These are phyloP conservation scores for Lyophyllum atratum DNA, from an alignment of 768 basidiomycete genomes.

Conservation along the genomic window DNA sequence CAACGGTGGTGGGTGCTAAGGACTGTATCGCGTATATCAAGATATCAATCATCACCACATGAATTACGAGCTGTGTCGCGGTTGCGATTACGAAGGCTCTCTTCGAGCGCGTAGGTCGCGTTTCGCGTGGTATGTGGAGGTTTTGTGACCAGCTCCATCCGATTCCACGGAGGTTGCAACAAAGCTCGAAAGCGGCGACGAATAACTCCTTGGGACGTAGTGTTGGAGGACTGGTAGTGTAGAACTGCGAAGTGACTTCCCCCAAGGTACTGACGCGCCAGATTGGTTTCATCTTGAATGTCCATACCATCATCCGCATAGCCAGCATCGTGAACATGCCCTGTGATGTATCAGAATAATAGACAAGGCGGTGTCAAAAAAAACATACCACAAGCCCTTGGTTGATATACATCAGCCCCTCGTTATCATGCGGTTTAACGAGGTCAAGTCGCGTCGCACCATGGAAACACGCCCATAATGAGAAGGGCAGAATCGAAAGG, in stretches of 20 bases:
- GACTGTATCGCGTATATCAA: constrained; percentile 48
- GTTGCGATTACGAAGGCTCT: constrained; percentile 39
- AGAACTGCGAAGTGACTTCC: constrained; percentile 11
- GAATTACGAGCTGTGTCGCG: constrained; percentile 30
- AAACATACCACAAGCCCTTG: constrained; percentile 45
- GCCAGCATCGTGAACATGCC: constrained; percentile 34
- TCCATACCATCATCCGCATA: constrained; percentile 44
- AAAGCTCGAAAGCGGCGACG: constrained; percentile 51
- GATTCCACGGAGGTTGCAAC: constrained; percentile 52
- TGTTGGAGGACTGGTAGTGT: constrained; percentile 7
- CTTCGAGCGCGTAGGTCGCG: constrained; percentile 38
- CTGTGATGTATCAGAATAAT: constrained; percentile 21
- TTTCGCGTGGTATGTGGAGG: constrained; percentile 41
- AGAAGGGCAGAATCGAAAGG: constrained; percentile 48
- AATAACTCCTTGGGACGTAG: constrained; percentile 14
- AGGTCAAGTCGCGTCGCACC: constrained; percentile 44
- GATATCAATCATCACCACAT: constrained; percentile 44
- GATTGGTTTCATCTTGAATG: constrained; percentile 36
- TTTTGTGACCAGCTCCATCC: constrained; percentile 63
- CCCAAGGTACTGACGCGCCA: constrained; percentile 21
- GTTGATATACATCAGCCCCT: constrained; percentile 41
- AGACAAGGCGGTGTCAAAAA: neutral
- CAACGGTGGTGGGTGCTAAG: constrained; percentile 44
- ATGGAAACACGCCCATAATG: constrained; percentile 44
- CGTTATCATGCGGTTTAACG: constrained; percentile 30